Evolutionary conservation across 2,329 filamentous ascomycete species (phyloP).

Genomic region (Fusarium multiceps): DNA sequence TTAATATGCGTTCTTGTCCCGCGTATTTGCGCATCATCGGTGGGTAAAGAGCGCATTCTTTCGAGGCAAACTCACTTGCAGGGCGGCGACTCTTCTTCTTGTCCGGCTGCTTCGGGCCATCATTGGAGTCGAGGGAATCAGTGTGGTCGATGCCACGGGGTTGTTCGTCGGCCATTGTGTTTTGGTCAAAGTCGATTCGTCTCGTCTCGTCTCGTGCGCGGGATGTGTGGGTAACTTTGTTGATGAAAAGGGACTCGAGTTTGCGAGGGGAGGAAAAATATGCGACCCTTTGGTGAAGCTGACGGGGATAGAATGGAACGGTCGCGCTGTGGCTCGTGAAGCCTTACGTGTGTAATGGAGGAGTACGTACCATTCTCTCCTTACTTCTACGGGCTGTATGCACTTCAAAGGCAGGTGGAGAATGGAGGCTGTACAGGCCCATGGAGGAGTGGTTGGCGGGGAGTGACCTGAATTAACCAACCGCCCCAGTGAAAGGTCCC

Average conservation of each 20-base stretch:
- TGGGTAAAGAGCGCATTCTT: constrained; percentile 10
- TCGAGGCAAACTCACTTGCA: constrained; percentile 71
- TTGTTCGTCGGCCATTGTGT: constrained; percentile 60
- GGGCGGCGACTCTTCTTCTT: constrained; percentile 93
- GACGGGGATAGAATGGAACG: constrained; percentile 30
- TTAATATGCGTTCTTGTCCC: constrained; percentile 30
- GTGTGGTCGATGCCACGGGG: constrained; percentile 57
- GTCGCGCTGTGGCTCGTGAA: constrained; percentile 35
- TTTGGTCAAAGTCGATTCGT: constrained; percentile 31
- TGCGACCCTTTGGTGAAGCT: constrained; percentile 33
- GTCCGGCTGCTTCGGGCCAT: constrained; percentile 67
- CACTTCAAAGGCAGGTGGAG: not conserved
- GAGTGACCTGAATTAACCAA: not conserved
- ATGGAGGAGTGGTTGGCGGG: constrained; percentile 3
- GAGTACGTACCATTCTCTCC: constrained; percentile 16
- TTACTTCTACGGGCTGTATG: not conserved
- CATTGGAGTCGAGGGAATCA: constrained; percentile 67
- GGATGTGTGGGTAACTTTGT: constrained; percentile 31
- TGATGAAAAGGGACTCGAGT: constrained; percentile 8
- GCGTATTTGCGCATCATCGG: not conserved
- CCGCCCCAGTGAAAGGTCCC: constrained; percentile 1
- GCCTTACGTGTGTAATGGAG: constrained; percentile 28
- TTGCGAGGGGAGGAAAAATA: constrained; percentile 19
- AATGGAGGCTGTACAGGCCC: constrained; percentile 4
- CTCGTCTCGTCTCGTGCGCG: not conserved